Evolutionary conservation across 805 yeast species (phyloP).

Genomic region (Saccharomycopsis lassenensis): DNA sequence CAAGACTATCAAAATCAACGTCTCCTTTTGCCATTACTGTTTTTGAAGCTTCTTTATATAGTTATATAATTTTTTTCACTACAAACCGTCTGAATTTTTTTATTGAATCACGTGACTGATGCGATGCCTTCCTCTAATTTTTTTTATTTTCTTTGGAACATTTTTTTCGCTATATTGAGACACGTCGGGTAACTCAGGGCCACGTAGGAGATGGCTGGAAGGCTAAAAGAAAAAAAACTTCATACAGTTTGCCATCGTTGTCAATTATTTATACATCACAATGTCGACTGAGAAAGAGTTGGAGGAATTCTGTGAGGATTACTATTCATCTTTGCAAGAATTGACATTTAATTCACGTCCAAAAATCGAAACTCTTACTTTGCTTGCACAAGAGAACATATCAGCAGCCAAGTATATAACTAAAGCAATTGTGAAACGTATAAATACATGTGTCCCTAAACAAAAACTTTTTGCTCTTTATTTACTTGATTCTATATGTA

Average conservation of each 20-base stretch:
- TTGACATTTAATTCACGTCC: conserved; percentile 86
- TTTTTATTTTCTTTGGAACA: too few species aligned
- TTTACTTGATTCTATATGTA: conserved; percentile 82
- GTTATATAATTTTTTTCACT: too few species aligned
- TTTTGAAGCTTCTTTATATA: too few species aligned
- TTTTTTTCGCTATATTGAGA: too few species aligned
- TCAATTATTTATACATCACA: too few species aligned
- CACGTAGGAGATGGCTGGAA: too few species aligned
- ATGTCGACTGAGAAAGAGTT: conserved; percentile 19
- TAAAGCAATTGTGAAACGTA: conserved; percentile 62
- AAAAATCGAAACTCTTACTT: conserved; percentile 73
- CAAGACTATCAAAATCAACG: conserved; percentile 23
- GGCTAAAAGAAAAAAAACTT: too few species aligned
- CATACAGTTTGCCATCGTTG: too few species aligned
- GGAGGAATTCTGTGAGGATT: conserved; percentile 40
- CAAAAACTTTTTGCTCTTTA: conserved; percentile 80
- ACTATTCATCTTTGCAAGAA: conserved; percentile 57
- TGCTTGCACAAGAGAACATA: conserved; percentile 77
- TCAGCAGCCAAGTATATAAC: conserved; percentile 69
- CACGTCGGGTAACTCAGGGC: too few species aligned
- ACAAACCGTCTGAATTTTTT: too few species aligned
- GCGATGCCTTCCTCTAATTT: too few species aligned
- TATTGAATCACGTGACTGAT: too few species aligned
- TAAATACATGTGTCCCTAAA: conserved; percentile 66
- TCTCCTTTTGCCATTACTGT: background rate